phyloP scores from a whole-genome alignment of 768 basidiomycete genomes.

The Xerocomus potaroensis region DNA sequence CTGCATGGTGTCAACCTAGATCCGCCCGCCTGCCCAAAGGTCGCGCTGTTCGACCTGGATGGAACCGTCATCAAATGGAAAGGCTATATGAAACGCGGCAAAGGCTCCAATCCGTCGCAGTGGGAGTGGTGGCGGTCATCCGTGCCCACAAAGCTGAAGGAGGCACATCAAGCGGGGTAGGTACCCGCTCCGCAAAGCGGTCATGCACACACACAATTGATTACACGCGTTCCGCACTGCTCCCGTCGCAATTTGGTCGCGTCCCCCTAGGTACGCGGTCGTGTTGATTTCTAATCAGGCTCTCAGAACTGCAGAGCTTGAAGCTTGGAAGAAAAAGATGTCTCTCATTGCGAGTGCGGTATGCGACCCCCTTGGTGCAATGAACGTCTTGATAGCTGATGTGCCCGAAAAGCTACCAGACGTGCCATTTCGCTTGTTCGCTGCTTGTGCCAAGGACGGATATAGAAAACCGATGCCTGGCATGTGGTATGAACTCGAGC shows the following conservation, averaged over 20 bases:
- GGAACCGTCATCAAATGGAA: constrained; percentile 71
- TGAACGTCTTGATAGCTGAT: no score
- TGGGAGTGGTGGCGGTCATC: constrained; percentile 68
- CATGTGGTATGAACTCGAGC: constrained; percentile 75
- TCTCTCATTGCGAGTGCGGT: constrained; percentile 61
- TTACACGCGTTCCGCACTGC: no score
- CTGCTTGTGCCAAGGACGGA: constrained; percentile 68
- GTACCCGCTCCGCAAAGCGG: no score
- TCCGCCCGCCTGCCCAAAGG: constrained; percentile 42
- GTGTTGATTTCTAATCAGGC: constrained; percentile 83
- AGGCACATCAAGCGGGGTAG: constrained; percentile 59
- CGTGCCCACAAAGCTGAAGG: constrained; percentile 61
- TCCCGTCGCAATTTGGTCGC: neutral
- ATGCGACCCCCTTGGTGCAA: constrained; percentile 19
- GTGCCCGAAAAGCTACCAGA: constrained; percentile 56
- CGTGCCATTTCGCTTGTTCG: constrained; percentile 75
- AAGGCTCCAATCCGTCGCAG: constrained; percentile 28
- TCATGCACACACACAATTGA: neutral
- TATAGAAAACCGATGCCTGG: constrained; percentile 86
- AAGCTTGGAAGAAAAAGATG: constrained; percentile 77
- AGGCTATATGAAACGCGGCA: constrained; percentile 28
- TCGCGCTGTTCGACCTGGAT: constrained; percentile 84
- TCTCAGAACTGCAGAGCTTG: constrained; percentile 43
- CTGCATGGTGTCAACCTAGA: constrained; percentile 32
- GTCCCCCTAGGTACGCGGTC: constrained; percentile 54